Conservation (phyloP, 2,329 filamentous ascomycete species). For the Saccharata proteae region DNA sequence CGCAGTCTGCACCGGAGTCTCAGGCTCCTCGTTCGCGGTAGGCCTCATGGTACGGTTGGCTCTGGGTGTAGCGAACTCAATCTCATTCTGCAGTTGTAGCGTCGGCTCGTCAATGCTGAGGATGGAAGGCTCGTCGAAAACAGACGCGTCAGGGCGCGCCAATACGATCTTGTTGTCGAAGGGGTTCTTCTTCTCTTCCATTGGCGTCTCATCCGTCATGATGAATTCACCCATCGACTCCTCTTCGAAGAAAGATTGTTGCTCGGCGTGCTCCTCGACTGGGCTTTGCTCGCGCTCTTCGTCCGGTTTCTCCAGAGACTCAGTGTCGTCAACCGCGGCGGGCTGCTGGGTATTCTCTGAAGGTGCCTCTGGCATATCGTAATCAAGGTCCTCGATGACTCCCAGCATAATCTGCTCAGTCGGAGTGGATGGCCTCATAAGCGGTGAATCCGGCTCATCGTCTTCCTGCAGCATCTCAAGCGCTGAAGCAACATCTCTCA, state of each 20-base stretch:
- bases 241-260: background rate
- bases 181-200: background rate
- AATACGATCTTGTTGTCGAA: no score
- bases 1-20: background rate
- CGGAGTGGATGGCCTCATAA: constrained; percentile 1
- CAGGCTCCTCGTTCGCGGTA: background rate
- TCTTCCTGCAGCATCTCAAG: constrained; percentile 2
- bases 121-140: no score
- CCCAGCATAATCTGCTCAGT: constrained; percentile 6
- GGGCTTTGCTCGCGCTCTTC: background rate
- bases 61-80: no score
- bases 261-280: constrained; percentile 2
- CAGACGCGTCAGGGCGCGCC: no score
- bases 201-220: no score
- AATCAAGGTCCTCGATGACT: constrained; percentile 7
- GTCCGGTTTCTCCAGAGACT: no score
- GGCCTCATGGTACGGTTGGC: no score
- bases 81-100: no score
- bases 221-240: background rate
- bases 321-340: no score
- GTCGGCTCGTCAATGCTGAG: no score
- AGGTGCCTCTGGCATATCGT: constrained; percentile 3
- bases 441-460: constrained; percentile 1
- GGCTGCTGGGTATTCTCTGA: constrained; percentile 1
- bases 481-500: constrained; percentile 7